phyloP scores from a whole-genome alignment of 2,329 filamentous ascomycete species.

The Curvularia sp. region DNA sequence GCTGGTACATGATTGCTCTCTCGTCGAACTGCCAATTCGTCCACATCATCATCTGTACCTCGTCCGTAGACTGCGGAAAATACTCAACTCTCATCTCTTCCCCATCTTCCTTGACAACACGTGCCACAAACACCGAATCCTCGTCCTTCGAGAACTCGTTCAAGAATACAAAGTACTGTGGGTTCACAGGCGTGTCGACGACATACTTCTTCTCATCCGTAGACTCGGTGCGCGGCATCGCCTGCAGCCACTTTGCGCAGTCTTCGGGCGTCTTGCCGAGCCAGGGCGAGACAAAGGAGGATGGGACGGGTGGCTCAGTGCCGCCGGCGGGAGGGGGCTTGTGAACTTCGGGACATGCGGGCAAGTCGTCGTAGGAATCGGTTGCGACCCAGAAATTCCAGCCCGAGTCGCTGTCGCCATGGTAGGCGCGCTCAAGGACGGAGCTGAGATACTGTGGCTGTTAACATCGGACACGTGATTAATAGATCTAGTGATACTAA shows the following conservation, averaged over 20 bases:
- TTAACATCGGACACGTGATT: not conserved
- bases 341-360: slow-evolving; percentile 1
- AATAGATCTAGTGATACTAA: not conserved
- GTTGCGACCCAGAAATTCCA: slow-evolving; percentile 21
- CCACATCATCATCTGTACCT: slow-evolving; percentile 9
- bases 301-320: slow-evolving; percentile 13
- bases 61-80: slow-evolving; percentile 8
- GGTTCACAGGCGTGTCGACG: slow-evolving; percentile 3
- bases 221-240: slow-evolving; percentile 2
- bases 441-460: slow-evolving; percentile 12
- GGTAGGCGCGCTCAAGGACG: slow-evolving; percentile 7
- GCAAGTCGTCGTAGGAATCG: slow-evolving; percentile 16
- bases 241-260: slow-evolving; percentile 19
- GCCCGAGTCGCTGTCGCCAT: not conserved
- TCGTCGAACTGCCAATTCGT: slow-evolving; percentile 13
- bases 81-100: slow-evolving; percentile 13
- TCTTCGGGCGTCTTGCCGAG: slow-evolving; percentile 18
- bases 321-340: slow-evolving; percentile 7
- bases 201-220: slow-evolving; percentile 1
- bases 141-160: slow-evolving; percentile 21
- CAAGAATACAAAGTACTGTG: slow-evolving; percentile 12
- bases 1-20: slow-evolving; percentile 5
- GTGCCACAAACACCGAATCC: slow-evolving; percentile 11
- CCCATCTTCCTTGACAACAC: slow-evolving; percentile 5
- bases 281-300: slow-evolving; percentile 14